Conservation (phyloP, 495 filamentous ascomycete species). For the Neurospora sp. region DNA sequence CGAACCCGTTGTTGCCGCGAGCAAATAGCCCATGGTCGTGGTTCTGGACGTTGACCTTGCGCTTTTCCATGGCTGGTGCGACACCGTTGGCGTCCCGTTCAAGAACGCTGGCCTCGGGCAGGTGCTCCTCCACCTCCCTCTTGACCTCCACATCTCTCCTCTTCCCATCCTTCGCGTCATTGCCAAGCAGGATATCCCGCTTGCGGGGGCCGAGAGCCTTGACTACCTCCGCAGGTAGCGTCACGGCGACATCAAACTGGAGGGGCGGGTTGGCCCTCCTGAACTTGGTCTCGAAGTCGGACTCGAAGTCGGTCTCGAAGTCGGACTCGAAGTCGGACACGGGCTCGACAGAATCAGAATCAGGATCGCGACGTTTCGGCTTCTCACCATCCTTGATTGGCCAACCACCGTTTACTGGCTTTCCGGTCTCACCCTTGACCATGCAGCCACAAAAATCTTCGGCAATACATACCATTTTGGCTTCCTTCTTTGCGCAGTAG, state of each 20-base stretch:
- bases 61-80: neutral
- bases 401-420: too few relatives aligned
- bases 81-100: neutral
- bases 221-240: neutral
- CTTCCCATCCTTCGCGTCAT: neutral
- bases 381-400: neutral
- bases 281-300: neutral
- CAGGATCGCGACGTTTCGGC: neutral
- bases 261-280: neutral
- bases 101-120: neutral
- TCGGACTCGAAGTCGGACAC: neutral
- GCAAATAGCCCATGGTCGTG: neutral
- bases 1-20: neutral
- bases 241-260: neutral
- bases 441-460: too few relatives aligned
- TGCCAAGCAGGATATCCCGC: neutral
- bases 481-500: too few relatives aligned
- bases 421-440: too few relatives aligned
- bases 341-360: neutral
- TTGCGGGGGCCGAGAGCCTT: neutral
- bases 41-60: neutral
- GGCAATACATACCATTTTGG: too few relatives aligned
- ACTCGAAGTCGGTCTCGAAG: neutral
- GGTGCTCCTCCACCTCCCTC: neutral
- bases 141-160: neutral